phyloP scores from a whole-genome alignment of 768 basidiomycete species.

The Candolleomyces aberdarensis region DNA sequence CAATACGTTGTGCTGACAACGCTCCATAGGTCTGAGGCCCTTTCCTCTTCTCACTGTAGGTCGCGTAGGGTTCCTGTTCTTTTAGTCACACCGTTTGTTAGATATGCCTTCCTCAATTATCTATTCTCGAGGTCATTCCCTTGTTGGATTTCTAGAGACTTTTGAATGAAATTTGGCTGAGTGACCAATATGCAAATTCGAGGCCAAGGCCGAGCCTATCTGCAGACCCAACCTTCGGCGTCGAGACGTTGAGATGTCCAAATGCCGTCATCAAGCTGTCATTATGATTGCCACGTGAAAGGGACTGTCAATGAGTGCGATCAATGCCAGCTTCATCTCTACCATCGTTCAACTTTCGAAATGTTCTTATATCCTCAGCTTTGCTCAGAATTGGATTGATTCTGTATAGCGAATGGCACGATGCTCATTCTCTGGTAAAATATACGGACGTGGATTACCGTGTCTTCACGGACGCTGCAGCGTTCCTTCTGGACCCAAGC shows the following conservation, averaged over 20 bases:
- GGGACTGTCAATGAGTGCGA: background rate
- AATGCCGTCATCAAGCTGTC: too few relatives aligned
- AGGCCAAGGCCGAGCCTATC: too few relatives aligned
- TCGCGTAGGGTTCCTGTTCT: background rate
- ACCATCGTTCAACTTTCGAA: constrained; percentile 37
- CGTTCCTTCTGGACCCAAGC: constrained; percentile 56
- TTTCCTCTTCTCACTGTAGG: background rate
- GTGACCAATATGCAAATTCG: too few relatives aligned
- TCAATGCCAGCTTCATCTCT: constrained; percentile 15
- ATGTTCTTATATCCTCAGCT: constrained; percentile 51
- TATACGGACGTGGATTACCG: constrained; percentile 99
- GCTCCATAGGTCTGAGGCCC: constrained; percentile 33
- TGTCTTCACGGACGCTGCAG: constrained; percentile 91
- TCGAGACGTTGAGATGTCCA: too few relatives aligned
- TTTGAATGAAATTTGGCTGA: too few relatives aligned
- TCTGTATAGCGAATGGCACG: constrained; percentile 88
- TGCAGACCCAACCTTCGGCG: too few relatives aligned
- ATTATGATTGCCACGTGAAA: background rate
- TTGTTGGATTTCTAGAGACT: too few relatives aligned
- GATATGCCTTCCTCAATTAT: background rate
- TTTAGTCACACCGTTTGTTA: background rate
- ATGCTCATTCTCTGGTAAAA: constrained; percentile 76
- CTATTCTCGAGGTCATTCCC: background rate
- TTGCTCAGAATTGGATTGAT: constrained; percentile 69
- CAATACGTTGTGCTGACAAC: constrained; percentile 1